Evolutionary conservation across 192 early-diverging fungal species (phyloP), one percentile per base, ranked within the genome.

Genomic region (Podila epicladia): DNA sequence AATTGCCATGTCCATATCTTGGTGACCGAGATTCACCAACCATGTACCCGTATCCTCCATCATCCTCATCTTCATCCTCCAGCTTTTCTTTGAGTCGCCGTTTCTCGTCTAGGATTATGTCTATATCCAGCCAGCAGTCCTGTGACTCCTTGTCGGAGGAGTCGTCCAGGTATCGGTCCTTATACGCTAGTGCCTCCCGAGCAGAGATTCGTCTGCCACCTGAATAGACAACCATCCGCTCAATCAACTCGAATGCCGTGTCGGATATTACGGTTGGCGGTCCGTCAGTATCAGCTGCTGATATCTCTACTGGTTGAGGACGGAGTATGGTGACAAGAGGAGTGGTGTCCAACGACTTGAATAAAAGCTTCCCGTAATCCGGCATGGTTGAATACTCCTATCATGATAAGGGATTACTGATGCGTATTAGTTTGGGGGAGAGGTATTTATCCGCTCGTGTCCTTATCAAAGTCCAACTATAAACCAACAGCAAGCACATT

Each of bases 361-460:
- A 80, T 13, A 69, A 29, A 22, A 80, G 37, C n/a, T 80, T 80
- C 32, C 77, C 77, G 50, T 72, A 73, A 35, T 80, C 77, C 7
- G 77, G 77, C 77, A 80, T 80, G 0, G 66, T 32, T 0, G 62
- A 20, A 28, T 69, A 80, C 49, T 80, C 77, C 77, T 80, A 65
- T 32, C 5, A 9, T 64, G 31, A 20, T 9, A 11, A 63, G 17
- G 19, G 26, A 19, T 26, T 58, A 24, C 12, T 2, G 13, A 48
- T 31, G 53, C 17, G 12, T n/a, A 24, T 31, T 29, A 53, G 22
- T 3, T 51, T 29, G 19, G n/a, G n/a, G n/a, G n/a, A n/a, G n/a
- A n/a, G n/a, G n/a, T n/a, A n/a, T n/a, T n/a, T n/a, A n/a, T n/a
- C 8, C 17, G 0, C 9, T 33, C 31, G 48, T 62, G 29, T 35